Base-by-base conservation (phyloP, 345 rosid genomes). In the Eucalyptus tenuipes region DNA sequence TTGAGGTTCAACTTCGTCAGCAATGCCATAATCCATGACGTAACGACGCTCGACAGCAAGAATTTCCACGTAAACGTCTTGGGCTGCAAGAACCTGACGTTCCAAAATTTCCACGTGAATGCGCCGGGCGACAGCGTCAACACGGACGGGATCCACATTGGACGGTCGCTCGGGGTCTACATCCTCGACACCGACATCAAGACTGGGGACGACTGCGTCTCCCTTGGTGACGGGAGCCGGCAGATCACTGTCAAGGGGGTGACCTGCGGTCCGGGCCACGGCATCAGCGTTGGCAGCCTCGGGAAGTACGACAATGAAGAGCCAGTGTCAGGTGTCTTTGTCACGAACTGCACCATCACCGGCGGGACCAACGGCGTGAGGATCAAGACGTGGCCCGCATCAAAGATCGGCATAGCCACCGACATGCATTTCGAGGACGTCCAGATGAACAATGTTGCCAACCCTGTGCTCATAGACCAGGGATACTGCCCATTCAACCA, bases 61-160 rank as follows among this genome's bases (percentile, higher is more conserved):
- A 90, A 93, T 66, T 95, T 95, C 87, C 96, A 95, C 50, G 68
- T 91, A 1, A 92, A 91, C 84, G 91, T 94, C 27, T 3, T 94
- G 15, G 92, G 96, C 5, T 88, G 91, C 88, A 88, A 86, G 40
- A 92, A 94, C 90, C 7, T 93, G 8, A 91, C 91, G 9, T 91
- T 95, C 87, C 33, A n/a, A 25, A 89, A 50, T 55, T 53, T 93
- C 47, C 91, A 89, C 11, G 57, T 94, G 88, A 66, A 37, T 1
- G 93, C 96, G 13, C 95, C 94, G 0, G 95, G 53, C 7, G 86
- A 91, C 1, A 94, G 96, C 55, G 71, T 53, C 29, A 95, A 95
- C 94, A 95, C 96, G 3, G 96, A 94, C 22, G 96, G 97, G 24
- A 95, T 95, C 85, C 97, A 95, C 88, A 89, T 94, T 9, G 98